Base-by-base conservation (phyloP, 106 monocot genomes). In the Phalaenopsis aphrodite region DNA sequence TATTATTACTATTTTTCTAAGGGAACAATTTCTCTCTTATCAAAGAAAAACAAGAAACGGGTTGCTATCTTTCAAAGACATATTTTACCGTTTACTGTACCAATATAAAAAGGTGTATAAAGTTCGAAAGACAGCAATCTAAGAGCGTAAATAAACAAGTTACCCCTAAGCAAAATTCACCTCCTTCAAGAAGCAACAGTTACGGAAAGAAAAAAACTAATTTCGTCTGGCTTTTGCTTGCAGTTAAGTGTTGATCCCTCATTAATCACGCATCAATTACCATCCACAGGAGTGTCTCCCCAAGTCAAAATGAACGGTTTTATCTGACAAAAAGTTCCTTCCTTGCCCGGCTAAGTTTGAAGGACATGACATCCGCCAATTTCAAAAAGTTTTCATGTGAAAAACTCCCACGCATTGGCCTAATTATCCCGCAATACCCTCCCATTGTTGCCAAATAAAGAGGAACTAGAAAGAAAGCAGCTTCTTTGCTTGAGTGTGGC, bases 401-500 rank as follows among this genome's bases (percentile, higher is more conserved):
- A 15, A 74, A 74, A 74, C 41, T 15, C 74, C 74, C 16, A 74
- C 17, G 14, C 74, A 74, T 43, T 74, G 5, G n/a, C 74, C 43
- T 45, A 74, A 76, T 24, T 48, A 1, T 1, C 24, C 48, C 24
- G 12, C 46, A 30, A 21, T 19, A 74, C 48, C 47, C 24, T 23
- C 48, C 0, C 45, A 43, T 43, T 12, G 76, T 76, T 76, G 41
- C 48, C 49, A 76, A 45, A 74, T 43, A 19, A 17, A 74, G 74
- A 45, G 42, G 37, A 45, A 43, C 42, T 6, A 6, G 43, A 74
- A 74, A 74, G 41, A 42, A 19, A 74, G 74, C 16, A 43, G 43
- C 74, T 24, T 76, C 46, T 18, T 49, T 49, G 10, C 76, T 76
- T 76, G 76, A 76, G 46, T 76, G 49, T 49, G 2, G 23, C 76